Evolutionary conservation across 805 yeast species (phyloP).

Genomic region (Metschnikowia henanensis): DNA sequence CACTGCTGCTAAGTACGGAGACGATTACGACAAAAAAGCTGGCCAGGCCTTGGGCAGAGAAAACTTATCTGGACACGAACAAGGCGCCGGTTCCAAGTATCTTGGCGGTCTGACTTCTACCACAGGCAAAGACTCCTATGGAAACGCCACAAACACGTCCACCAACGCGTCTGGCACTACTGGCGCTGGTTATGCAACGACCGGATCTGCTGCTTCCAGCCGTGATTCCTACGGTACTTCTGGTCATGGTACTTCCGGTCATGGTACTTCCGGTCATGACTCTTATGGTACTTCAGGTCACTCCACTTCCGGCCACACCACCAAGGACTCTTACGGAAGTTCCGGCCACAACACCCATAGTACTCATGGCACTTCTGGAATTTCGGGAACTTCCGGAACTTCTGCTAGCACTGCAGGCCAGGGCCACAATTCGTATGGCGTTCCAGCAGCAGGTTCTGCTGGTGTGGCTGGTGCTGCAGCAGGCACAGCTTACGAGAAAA

Average conservation of each 20-base stretch:
- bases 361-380: background rate
- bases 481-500: slow-evolving; percentile 15
- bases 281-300: too few species aligned
- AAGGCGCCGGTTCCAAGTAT: slow-evolving; percentile 30
- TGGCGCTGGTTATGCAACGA: too few species aligned
- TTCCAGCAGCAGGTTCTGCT: slow-evolving; percentile 18
- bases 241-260: background rate
- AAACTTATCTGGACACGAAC: slow-evolving; percentile 21
- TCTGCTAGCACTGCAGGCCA: slow-evolving; percentile 8
- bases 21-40: slow-evolving; percentile 27
- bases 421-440: slow-evolving; percentile 5
- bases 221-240: background rate
- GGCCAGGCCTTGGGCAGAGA: slow-evolving; percentile 16
- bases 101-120: slow-evolving; percentile 11
- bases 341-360: slow-evolving; percentile 8
- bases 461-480: slow-evolving; percentile 14
- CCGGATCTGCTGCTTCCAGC: slow-evolving; percentile 9
- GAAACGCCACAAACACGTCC: too few species aligned
- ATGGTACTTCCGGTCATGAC: background rate
- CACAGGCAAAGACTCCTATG: slow-evolving; percentile 2
- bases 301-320: too few species aligned
- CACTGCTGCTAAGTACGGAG: slow-evolving; percentile 29
- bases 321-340: slow-evolving; percentile 9
- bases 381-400: too few species aligned
- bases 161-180: slow-evolving; percentile 13